A percentile compares a stretch with the other conserved stretches of the same genome.
phyloP scores from a whole-genome alignment of 1,284 basidiomycete species.

The Cutaneotrichosporon sp. region DNA sequence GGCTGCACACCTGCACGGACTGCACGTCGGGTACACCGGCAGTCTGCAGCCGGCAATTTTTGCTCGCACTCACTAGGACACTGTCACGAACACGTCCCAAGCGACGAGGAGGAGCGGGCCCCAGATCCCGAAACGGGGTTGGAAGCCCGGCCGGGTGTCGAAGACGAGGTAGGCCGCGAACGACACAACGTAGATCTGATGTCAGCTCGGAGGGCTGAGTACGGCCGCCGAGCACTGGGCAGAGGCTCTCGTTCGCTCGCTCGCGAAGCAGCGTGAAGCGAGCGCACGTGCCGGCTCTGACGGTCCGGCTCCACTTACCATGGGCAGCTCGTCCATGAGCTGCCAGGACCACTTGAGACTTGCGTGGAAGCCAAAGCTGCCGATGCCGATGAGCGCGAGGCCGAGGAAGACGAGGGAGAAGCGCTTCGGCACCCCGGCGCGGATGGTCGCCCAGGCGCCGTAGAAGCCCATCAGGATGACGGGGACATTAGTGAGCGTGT shows the following conservation, averaged over 20 bases:
- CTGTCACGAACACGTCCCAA: constrained; percentile 41
- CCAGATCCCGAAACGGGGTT: constrained; percentile 31
- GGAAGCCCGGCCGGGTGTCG: constrained; percentile 39
- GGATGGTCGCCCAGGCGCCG: constrained; percentile 30
- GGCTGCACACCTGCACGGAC: neutral
- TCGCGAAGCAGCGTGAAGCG: neutral
- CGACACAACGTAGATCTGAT: constrained; percentile 44
- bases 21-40: neutral
- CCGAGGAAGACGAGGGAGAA: constrained; percentile 41
- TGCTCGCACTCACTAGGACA: constrained; percentile 45
- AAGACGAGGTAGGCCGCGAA: constrained; percentile 40
- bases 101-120: constrained; percentile 33
- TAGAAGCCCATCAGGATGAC: constrained; percentile 49
- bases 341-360: constrained; percentile 48
- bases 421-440: constrained; percentile 28
- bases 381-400: constrained; percentile 41
- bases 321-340: constrained; percentile 49
- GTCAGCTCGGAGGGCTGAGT: neutral
- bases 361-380: constrained; percentile 47
- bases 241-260: too few species aligned
- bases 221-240: too few species aligned
- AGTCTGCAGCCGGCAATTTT: neutral
- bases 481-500: constrained; percentile 51
- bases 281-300: too few species aligned
- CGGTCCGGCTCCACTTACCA: constrained; percentile 35